These are phyloP conservation scores for Meyerozyma guilliermondii DNA, from an alignment of 1,139 yeast genomes.

Conservation along the genomic window DNA sequence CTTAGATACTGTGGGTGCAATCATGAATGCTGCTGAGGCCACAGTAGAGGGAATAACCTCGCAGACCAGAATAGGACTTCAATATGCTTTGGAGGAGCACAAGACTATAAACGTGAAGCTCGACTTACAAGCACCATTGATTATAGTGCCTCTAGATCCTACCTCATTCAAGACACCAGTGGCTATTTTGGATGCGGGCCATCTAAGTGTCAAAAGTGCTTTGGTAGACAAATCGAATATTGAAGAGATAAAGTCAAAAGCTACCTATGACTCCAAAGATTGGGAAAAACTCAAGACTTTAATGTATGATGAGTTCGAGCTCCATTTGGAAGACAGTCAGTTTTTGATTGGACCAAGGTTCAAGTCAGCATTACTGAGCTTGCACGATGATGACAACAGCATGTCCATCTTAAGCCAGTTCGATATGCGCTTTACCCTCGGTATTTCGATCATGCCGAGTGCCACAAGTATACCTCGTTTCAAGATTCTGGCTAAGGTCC, in stretches of 20 bases:
- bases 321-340: slow-evolving; percentile 81
- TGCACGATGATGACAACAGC: slow-evolving; percentile 45
- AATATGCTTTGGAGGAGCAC: slow-evolving; percentile 91
- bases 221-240: slow-evolving; percentile 69
- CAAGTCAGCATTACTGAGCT: slow-evolving; percentile 66
- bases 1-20: slow-evolving; percentile 83
- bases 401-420: slow-evolving; percentile 71
- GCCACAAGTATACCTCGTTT: slow-evolving; percentile 71
- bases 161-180: slow-evolving; percentile 81
- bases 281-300: slow-evolving; percentile 66
- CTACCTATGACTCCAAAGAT: slow-evolving; percentile 66
- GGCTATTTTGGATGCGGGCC: slow-evolving; percentile 94
- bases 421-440: slow-evolving; percentile 67
- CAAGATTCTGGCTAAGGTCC: slow-evolving; percentile 77
- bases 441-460: slow-evolving; percentile 78
- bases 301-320: slow-evolving; percentile 84
- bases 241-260: slow-evolving; percentile 65
- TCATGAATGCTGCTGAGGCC: slow-evolving; percentile 92
- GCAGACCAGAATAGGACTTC: slow-evolving; percentile 88
- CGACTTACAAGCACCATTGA: slow-evolving; percentile 90
- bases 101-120: slow-evolving; percentile 80
- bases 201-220: slow-evolving; percentile 77
- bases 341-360: slow-evolving; percentile 81
- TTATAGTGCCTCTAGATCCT: slow-evolving; percentile 84
- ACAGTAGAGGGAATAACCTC: slow-evolving; percentile 87